These are phyloP conservation scores for Calonectria naviculata DNA, from an alignment of 2,329 filamentous ascomycete genomes.

Conservation along the genomic window DNA sequence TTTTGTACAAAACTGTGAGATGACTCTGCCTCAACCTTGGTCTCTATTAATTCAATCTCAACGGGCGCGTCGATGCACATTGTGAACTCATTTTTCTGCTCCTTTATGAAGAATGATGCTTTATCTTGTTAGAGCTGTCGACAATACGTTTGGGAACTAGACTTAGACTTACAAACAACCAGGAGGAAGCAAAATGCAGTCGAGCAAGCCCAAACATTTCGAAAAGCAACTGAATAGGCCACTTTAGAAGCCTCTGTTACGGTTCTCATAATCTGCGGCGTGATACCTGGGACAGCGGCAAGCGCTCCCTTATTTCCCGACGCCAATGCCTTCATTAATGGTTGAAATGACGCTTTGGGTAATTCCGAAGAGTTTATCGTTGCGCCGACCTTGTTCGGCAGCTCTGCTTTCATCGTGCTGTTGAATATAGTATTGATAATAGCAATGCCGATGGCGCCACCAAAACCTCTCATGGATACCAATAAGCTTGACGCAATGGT, in stretches of 20 bases:
- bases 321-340: not conserved
- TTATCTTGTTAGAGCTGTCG: not conserved
- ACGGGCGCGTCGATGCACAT: not conserved
- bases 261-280: not conserved
- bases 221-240: not conserved
- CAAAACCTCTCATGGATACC: not conserved
- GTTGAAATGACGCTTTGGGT: not conserved
- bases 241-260: not conserved
- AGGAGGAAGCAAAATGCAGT: not conserved
- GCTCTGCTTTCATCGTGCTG: not conserved
- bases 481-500: not conserved
- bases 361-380: not conserved
- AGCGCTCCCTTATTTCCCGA: not conserved
- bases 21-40: not conserved
- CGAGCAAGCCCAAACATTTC: not conserved
- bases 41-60: not conserved
- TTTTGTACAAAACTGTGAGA: not conserved
- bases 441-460: not conserved
- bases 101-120: not conserved
- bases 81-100: not conserved
- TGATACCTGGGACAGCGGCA: not conserved
- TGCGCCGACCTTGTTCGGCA: not conserved
- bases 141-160: not conserved
- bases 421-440: not conserved
- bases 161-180: not conserved